phyloP scores from a whole-genome alignment of 164 flowering plant genomes.

The Sextonia rubra region DNA sequence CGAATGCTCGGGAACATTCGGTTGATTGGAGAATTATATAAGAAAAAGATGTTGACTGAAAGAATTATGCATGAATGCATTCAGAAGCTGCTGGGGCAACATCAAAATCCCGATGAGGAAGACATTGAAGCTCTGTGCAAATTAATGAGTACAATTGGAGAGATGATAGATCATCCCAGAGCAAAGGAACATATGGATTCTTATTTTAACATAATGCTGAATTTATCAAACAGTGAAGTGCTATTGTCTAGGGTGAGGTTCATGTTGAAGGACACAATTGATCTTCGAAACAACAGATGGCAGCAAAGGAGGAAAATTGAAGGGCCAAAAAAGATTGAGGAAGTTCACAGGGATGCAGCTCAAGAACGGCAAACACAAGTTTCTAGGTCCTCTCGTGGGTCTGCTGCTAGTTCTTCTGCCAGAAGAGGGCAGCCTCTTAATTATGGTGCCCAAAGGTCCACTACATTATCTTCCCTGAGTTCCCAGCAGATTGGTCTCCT shows the following conservation, averaged over 20 bases:
- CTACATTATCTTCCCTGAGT: slow-evolving; percentile 50
- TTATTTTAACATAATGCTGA: slow-evolving; percentile 67
- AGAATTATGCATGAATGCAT: slow-evolving; percentile 89
- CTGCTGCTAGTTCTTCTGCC: slow-evolving; percentile 42
- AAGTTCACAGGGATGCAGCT: slow-evolving; percentile 95
- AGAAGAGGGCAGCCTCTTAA: slow-evolving; percentile 68
- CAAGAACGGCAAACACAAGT: slow-evolving; percentile 84
- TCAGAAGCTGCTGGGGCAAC: slow-evolving; percentile 57
- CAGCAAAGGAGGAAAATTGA: slow-evolving; percentile 94
- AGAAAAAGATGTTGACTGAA: slow-evolving; percentile 85
- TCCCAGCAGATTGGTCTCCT: slow-evolving; percentile 48
- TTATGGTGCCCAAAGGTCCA: slow-evolving; percentile 56
- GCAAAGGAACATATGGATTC: slow-evolving; percentile 83
- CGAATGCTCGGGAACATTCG: slow-evolving; percentile 86
- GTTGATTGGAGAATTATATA: slow-evolving; percentile 79
- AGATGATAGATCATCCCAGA: slow-evolving; percentile 80
- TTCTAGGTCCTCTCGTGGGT: slow-evolving; percentile 61
- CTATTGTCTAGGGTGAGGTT: slow-evolving; percentile 89
- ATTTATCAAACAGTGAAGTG: slow-evolving; percentile 62
- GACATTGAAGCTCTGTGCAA: slow-evolving; percentile 91
- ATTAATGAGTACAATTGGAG: slow-evolving; percentile 96
- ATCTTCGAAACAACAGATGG: slow-evolving; percentile 90
- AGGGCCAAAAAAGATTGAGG: slow-evolving; percentile 98
- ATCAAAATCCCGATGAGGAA: slow-evolving; percentile 82
- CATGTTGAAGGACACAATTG: slow-evolving; percentile 92